These are phyloP conservation scores for Neonectria coccinea DNA, from an alignment of 2,329 filamentous ascomycete genomes.

Conservation along the genomic window DNA sequence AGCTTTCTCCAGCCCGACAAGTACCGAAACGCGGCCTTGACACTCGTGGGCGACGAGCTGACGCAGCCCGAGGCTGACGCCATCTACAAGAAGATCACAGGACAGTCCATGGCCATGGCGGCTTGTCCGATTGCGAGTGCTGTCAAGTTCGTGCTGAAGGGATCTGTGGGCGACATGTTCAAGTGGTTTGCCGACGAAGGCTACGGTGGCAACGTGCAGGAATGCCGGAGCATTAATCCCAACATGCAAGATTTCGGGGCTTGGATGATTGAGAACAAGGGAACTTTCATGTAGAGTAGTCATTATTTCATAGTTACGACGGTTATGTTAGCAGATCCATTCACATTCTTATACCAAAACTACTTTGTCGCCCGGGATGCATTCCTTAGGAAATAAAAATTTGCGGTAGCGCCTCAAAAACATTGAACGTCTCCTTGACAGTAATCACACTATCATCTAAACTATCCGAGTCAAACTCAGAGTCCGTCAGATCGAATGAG, in stretches of 20 bases:
- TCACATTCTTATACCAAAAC: background rate
- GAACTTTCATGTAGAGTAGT: background rate
- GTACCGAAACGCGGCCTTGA: constrained; percentile 31
- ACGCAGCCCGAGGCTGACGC: constrained; percentile 29
- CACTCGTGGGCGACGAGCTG: constrained; percentile 35
- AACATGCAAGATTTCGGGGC: constrained; percentile 24
- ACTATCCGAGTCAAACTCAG: no score
- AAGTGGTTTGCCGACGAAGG: constrained; percentile 33
- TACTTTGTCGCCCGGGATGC: background rate
- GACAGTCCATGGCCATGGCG: constrained; percentile 24
- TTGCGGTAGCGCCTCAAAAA: no score
- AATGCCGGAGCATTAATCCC: constrained; percentile 16
- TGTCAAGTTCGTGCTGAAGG: constrained; percentile 30
- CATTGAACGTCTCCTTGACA: no score
- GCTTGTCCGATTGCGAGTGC: constrained; percentile 27
- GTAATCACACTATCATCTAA: no score
- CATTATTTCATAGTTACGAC: background rate
- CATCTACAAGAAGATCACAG: constrained; percentile 18
- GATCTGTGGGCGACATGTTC: constrained; percentile 33
- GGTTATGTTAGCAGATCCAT: background rate
- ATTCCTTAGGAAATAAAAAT: background rate
- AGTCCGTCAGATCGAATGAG: no score
- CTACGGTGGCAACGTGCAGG: constrained; percentile 31
- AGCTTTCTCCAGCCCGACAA: constrained; percentile 50
- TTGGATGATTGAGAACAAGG: constrained; percentile 27